Base-by-base conservation (phyloP, 257 asterid species). In the Solanum pimpinellifolium region DNA sequence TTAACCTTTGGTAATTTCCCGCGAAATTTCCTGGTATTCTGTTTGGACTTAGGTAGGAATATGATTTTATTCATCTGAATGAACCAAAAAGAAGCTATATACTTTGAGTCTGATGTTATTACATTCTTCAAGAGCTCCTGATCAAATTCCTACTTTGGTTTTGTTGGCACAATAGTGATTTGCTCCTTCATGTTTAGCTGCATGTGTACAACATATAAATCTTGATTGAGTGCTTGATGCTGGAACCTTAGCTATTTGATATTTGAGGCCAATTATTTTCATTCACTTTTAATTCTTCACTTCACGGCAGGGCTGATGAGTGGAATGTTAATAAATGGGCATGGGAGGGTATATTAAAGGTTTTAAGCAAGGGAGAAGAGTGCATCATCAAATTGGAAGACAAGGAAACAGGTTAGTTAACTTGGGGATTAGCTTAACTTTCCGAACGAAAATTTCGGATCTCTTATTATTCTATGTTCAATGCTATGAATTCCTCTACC, bases 281-380 rank as follows among this genome's bases (percentile, higher is more conserved):
- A 85, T 68, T 11, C 49, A 77, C 31, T 15, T 75, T 56, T 87
- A 86, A 39, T 73, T 90, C 62, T 85, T 87, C 90, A 69, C 76
- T 7, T 69, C 7, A 23, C 8, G 42, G 83, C 89, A 97, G 99
- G 94, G 99, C 99, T 59, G 99, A 97, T 87, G 99, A 97, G 87
- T 97, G 99, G 99, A 88, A 97, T 93, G 98, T 97, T 72, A 97
- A 97, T 89, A 96, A 96, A 91, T 97, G 99, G 99, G 92, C 96
- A 39, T 97, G 99, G 99, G 99, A 96, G 92, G 99, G 99, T 89
- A 84, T 91, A 84, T 91, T 97, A 75, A 97, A 93, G 92, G 97
- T 97, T 86, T 21, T 92, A 80, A 97, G 98, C 92, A 96, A 93
- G 91, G 98, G 98, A 87, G 99, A 89, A 90, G 99, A 93, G 86